Conservation (phyloP, 148 eudicot genomes). For the Amaranthus hypochondriacus region DNA sequence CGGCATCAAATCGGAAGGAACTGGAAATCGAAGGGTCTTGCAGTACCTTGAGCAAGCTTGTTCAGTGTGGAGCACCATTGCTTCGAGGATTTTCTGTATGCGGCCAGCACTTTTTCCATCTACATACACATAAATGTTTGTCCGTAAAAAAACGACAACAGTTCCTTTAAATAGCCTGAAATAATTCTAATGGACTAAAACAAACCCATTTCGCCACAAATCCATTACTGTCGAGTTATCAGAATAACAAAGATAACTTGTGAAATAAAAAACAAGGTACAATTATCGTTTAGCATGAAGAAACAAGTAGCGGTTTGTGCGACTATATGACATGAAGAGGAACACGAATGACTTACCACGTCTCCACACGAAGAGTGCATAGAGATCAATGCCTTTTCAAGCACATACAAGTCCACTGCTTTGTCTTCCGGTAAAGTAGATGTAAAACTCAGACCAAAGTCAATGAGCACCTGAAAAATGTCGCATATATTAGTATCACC, state of each 20-base stretch:
- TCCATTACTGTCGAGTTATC: too few species aligned
- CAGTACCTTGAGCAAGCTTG: conserved; percentile 87
- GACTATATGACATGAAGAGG: neutral
- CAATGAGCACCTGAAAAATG: conserved; percentile 65
- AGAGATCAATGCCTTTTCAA: conserved; percentile 85
- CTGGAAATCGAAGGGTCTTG: neutral
- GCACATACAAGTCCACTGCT: conserved; percentile 92
- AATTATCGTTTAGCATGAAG: too few species aligned
- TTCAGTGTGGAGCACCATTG: conserved; percentile 90
- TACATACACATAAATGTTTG: conserved; percentile 19
- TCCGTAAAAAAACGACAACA: neutral
- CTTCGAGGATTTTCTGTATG: conserved; percentile 87
- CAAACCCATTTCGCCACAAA: too few species aligned
- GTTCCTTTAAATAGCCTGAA: neutral
- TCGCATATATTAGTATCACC: neutral
- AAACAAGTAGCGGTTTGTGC: neutral
- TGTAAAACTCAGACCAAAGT: conserved; percentile 86
- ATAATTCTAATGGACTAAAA: neutral
- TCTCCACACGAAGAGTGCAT: conserved; percentile 99
- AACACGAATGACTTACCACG: conserved; percentile 50
- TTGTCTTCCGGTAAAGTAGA: conserved; percentile 93
- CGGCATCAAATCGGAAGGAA: neutral
- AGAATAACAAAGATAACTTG: too few species aligned
- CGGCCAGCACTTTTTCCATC: conserved; percentile 88
- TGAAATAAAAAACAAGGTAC: neutral